Evolutionary conservation across 345 rosid genomes (phyloP).

Genomic region (Eucalyptus pauciflora): DNA sequence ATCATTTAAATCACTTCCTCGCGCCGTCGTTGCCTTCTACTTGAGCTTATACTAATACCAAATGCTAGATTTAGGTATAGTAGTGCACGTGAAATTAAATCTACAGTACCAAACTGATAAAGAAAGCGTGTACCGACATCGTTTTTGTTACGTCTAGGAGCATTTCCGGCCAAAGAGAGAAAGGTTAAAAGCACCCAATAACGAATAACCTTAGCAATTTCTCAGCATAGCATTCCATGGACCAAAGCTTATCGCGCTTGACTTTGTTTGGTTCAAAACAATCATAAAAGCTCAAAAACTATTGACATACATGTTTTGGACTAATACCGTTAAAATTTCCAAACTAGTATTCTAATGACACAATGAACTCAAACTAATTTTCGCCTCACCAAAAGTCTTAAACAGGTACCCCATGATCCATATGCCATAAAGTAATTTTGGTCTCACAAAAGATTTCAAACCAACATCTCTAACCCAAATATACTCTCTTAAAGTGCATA

Average conservation of each 20-base stretch:
- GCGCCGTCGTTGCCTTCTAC: neutral
- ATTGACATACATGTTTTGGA: neutral
- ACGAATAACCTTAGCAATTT: neutral
- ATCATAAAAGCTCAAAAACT: neutral
- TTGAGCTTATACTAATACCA: neutral
- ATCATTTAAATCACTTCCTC: neutral
- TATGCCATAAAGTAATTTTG: neutral
- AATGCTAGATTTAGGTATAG: neutral
- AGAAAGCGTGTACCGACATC: neutral
- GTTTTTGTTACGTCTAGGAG: neutral
- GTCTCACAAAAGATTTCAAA: neutral
- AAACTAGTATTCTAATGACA: neutral
- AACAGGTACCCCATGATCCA: neutral
- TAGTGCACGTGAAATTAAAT: neutral
- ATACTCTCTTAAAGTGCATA: neutral
- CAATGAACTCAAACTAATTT: neutral
- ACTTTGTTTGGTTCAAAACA: neutral
- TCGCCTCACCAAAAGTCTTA: rapidly evolving
- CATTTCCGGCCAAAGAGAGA: neutral
- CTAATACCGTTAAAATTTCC: neutral
- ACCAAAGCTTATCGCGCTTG: neutral
- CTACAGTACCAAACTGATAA: neutral
- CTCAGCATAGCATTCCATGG: neutral
- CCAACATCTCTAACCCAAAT: neutral
- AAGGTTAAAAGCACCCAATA: neutral